A percentile compares a stretch with the other conserved stretches of the same genome.
Conservation (phyloP, 169 alveolate species). For the Cryptosporidium meleagridis region DNA sequence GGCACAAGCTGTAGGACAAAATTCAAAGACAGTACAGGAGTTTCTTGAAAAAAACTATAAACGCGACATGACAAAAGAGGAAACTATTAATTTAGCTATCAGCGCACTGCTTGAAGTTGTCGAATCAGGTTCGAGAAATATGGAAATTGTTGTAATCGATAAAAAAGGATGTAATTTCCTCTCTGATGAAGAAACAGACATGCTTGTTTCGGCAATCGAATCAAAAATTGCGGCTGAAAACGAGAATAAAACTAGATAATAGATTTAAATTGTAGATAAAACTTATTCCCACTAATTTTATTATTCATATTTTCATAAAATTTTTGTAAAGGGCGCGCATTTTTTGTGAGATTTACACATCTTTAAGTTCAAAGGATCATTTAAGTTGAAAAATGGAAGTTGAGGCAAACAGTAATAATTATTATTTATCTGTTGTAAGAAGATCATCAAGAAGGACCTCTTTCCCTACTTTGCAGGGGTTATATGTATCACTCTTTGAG, state of each 20-base stretch:
- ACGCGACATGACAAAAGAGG: slow-evolving; percentile 90
- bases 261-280: slow-evolving; percentile 1
- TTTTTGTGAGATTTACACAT: neutral
- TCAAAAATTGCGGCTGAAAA: slow-evolving; percentile 23
- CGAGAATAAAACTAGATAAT: slow-evolving; percentile 39
- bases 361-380: neutral
- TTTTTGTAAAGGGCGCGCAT: neutral
- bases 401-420: neutral
- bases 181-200: slow-evolving; percentile 25
- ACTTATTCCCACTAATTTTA: neutral
- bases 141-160: slow-evolving; percentile 55
- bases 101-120: slow-evolving; percentile 93
- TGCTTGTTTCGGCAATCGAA: slow-evolving; percentile 35
- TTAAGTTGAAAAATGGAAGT: neutral
- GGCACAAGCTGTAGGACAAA: slow-evolving; percentile 98
- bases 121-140: slow-evolving; percentile 65
- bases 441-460: slow-evolving; percentile 73
- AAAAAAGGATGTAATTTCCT: slow-evolving; percentile 58
- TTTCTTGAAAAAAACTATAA: slow-evolving; percentile 93
- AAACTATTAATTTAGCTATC: slow-evolving; percentile 90
- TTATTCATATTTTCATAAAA: neutral
- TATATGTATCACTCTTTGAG: slow-evolving; percentile 53
- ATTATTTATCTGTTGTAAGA: slow-evolving; percentile 34
- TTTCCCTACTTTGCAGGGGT: slow-evolving; percentile 73
- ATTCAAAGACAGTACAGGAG: slow-evolving; percentile 94